A percentile compares a stretch with the other conserved stretches of the same genome.
phyloP scores from a whole-genome alignment of 2,329 filamentous ascomycete species.

The Colletotrichum australisinense region DNA sequence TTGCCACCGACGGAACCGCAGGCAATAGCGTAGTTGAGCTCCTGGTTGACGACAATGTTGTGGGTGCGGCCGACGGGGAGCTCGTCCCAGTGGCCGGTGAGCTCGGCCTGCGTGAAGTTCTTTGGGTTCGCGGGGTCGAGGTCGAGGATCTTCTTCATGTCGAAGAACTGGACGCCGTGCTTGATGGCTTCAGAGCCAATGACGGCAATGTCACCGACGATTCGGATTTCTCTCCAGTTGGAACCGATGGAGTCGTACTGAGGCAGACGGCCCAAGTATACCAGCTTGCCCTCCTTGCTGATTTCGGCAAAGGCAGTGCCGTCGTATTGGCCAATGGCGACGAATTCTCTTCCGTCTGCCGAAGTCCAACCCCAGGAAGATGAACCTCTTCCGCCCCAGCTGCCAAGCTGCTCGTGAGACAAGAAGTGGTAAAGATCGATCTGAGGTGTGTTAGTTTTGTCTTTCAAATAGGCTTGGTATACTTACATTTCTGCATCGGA shows the following conservation, averaged over 20 bases:
- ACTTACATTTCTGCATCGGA: conserved; percentile 57
- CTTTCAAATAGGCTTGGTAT: rapidly evolving
- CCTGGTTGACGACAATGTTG: conserved; percentile 62
- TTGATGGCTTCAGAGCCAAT: conserved; percentile 54
- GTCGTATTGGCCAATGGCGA: conserved; percentile 64
- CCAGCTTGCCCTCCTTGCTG: conserved; percentile 58
- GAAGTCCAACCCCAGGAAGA: conserved; percentile 67
- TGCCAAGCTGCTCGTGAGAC: conserved; percentile 48
- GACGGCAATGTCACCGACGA: conserved; percentile 49
- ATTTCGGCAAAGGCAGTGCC: conserved; percentile 67
- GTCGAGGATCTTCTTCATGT: conserved; percentile 67
- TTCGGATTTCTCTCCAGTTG: conserved; percentile 64
- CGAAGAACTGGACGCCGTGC: conserved; percentile 73
- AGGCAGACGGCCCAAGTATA: conserved; percentile 65
- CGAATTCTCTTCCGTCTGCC: conserved; percentile 63
- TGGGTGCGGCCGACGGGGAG: conserved; percentile 54
- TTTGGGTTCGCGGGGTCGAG: conserved; percentile 55
- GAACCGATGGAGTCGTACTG: conserved; percentile 56
- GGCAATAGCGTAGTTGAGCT: conserved; percentile 57
- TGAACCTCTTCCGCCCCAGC: conserved; percentile 46
- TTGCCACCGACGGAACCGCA: conserved; percentile 50
- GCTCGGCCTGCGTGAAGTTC: conserved; percentile 55
- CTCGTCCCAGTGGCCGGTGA: conserved; percentile 53
- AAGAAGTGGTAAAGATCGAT: conserved; percentile 52
- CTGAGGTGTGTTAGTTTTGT: not conserved